Percentiles rank a stretch among this genome's conserved stretches.
Conservation (phyloP, 768 basidiomycete species). For the Tricholoma hemisulphureum region DNA sequence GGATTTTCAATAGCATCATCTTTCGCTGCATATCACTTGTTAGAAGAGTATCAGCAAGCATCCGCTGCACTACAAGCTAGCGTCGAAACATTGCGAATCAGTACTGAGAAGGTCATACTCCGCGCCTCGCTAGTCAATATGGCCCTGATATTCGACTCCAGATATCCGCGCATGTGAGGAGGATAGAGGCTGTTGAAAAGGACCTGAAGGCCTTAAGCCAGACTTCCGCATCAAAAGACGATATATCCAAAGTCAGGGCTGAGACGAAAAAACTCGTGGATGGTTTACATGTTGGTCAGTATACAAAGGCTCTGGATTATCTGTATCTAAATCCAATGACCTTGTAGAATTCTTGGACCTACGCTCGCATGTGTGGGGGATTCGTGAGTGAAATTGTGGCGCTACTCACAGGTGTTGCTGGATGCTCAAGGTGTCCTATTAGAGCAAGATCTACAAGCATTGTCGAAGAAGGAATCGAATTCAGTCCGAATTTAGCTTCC, state of each 20-base stretch:
- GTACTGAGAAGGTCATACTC: conserved; percentile 68
- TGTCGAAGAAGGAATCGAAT: conserved; percentile 66
- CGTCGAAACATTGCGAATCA: conserved; percentile 81
- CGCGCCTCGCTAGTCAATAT: not conserved
- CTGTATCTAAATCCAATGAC: not conserved
- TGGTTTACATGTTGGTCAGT: conserved; percentile 74
- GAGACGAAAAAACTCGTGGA: conserved; percentile 89
- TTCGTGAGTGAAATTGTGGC: conserved; percentile 57
- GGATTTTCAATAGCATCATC: conserved; percentile 90
- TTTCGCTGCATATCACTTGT: conserved; percentile 79
- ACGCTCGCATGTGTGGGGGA: conserved; percentile 81
- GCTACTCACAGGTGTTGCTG: not conserved
- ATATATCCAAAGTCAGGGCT: conserved; percentile 67
- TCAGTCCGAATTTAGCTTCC: conserved; percentile 51
- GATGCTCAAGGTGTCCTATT: not conserved
- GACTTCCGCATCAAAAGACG: conserved; percentile 72
- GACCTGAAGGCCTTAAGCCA: conserved; percentile 75
- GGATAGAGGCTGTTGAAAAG: conserved; percentile 88
- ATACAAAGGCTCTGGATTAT: no score
- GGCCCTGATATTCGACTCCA: conserved; percentile 25
- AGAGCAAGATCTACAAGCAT: conserved; percentile 81
- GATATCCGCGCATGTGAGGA: conserved; percentile 80
- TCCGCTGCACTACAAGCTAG: conserved; percentile 85
- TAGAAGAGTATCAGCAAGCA: conserved; percentile 89
- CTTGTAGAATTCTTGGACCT: conserved; percentile 74